Conservation (phyloP, 805 yeast genomes). For the Yarrowia deformans region DNA sequence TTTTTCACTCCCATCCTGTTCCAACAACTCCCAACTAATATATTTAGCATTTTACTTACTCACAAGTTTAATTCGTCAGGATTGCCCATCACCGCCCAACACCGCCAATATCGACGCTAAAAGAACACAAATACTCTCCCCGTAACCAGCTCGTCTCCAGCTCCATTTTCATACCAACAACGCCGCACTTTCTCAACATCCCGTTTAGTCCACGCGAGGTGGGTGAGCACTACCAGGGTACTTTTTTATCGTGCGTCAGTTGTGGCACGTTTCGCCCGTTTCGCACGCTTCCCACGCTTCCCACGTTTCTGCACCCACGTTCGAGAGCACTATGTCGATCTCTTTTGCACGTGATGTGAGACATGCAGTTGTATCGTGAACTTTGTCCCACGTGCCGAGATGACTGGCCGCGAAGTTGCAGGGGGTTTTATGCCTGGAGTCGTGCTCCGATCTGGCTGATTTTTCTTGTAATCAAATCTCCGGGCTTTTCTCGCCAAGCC, state of each 20-base stretch:
- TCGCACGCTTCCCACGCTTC: neutral
- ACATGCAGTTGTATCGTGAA: neutral
- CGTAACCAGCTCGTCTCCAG: neutral
- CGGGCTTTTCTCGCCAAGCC: neutral
- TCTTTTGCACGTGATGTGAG: slow-evolving; percentile 15
- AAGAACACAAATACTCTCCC: neutral
- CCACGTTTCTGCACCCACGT: too few species aligned
- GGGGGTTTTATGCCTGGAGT: neutral
- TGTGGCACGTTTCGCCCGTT: too few species aligned
- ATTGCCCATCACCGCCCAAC: too few species aligned
- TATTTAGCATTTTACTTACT: too few species aligned
- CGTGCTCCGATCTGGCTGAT: neutral
- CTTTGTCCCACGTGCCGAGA: slow-evolving; percentile 28
- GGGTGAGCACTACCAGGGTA: too few species aligned
- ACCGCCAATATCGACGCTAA: too few species aligned
- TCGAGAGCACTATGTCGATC: too few species aligned
- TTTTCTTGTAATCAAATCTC: neutral
- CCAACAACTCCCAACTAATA: too few species aligned
- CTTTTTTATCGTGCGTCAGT: too few species aligned
- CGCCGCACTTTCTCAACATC: neutral
- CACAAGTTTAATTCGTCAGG: too few species aligned
- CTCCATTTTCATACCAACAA: neutral
- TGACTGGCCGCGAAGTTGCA: neutral
- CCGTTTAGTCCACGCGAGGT: too few species aligned
- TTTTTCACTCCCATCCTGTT: too few species aligned